A percentile compares a stretch with the other conserved stretches of the same genome.
phyloP scores from a whole-genome alignment of 495 filamentous ascomycete genomes.

The Neurospora discreta region DNA sequence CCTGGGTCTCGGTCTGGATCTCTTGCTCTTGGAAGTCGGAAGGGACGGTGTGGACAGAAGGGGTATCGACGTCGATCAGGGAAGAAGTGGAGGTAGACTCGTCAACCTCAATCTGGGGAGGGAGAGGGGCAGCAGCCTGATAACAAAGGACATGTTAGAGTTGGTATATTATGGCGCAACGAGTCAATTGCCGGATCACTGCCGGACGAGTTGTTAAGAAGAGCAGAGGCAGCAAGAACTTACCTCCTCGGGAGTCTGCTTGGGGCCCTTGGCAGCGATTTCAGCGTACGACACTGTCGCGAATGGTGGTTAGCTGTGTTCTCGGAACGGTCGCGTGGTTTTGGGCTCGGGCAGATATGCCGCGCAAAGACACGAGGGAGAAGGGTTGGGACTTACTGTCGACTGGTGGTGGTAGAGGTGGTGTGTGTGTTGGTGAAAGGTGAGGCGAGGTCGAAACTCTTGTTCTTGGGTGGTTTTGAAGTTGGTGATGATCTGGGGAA shows the following conservation, averaged over 20 bases:
- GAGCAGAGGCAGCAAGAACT: conserved; percentile 5
- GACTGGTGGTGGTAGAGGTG: not conserved
- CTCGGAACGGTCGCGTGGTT: not conserved
- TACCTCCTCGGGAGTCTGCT: conserved; percentile 63
- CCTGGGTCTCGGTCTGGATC: conserved; percentile 64
- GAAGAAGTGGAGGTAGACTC: conserved; percentile 46
- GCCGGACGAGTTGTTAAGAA: not conserved
- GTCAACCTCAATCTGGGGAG: conserved; percentile 49
- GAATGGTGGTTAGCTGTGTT: not conserved
- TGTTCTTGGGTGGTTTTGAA: not conserved
- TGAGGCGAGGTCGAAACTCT: not conserved
- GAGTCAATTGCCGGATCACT: not conserved
- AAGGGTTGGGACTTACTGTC: conserved; percentile 1
- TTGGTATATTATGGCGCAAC: not conserved
- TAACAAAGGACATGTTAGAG: not conserved
- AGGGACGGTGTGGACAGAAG: conserved; percentile 58
- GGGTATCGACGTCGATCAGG: conserved; percentile 67
- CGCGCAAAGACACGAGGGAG: not conserved
- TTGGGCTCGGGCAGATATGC: not conserved
- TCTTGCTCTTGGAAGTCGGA: conserved; percentile 52
- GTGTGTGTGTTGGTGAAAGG: not conserved
- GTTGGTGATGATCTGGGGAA: not conserved
- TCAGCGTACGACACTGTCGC: conserved; percentile 65
- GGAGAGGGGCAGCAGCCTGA: conserved; percentile 52
- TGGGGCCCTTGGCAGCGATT: conserved; percentile 59